phyloP scores from a whole-genome alignment of 2,329 filamentous ascomycete genomes.

The Fusarium verticillioides region DNA sequence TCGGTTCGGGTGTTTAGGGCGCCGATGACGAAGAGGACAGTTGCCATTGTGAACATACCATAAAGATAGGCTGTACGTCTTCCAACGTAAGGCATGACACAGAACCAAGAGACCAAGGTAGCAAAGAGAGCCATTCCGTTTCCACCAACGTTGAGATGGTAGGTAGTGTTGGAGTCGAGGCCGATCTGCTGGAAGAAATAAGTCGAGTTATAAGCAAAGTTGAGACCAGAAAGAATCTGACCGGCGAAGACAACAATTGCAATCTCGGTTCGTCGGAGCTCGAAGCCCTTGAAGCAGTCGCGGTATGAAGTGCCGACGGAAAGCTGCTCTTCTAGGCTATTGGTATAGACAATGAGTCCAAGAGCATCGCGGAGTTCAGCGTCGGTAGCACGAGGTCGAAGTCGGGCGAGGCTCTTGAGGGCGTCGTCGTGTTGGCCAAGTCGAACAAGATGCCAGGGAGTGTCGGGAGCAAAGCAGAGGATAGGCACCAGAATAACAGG shows the following conservation, averaged over 20 bases:
- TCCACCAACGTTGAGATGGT: constrained; percentile 53
- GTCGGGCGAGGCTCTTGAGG: constrained; percentile 47
- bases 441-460: constrained; percentile 57
- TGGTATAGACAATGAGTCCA: constrained; percentile 56
- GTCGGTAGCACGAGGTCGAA: constrained; percentile 45
- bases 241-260: constrained; percentile 50
- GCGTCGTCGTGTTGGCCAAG: constrained; percentile 49
- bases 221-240: constrained; percentile 51
- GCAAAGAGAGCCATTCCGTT: constrained; percentile 56
- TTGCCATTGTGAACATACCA: constrained; percentile 56
- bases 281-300: constrained; percentile 57
- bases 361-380: constrained; percentile 51
- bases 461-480: constrained; percentile 58
- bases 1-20: constrained; percentile 51
- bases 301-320: constrained; percentile 52
- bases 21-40: constrained; percentile 55
- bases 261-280: constrained; percentile 54
- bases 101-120: constrained; percentile 57
- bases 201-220: constrained; percentile 54
- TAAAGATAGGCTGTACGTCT: constrained; percentile 57
- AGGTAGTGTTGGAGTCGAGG: constrained; percentile 44
- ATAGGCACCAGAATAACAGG: constrained; percentile 54
- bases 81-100: constrained; percentile 55
- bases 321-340: constrained; percentile 53
- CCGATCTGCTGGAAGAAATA: constrained; percentile 56